These are phyloP conservation scores for Coprinopsis cinerea DNA, from an alignment of 768 basidiomycete genomes.

Conservation along the genomic window DNA sequence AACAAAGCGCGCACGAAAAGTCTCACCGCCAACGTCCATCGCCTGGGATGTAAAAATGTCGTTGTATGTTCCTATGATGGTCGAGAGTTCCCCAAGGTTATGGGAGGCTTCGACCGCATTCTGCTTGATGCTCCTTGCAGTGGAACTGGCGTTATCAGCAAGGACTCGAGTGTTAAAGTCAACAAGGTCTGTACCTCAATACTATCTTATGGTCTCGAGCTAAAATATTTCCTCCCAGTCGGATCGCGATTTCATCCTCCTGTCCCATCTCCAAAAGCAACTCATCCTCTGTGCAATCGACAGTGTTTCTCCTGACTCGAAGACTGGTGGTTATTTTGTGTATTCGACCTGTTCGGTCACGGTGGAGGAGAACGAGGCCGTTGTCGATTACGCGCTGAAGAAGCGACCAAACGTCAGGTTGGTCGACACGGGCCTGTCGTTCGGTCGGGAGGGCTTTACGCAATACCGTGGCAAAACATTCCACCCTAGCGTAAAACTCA, in stretches of 20 bases:
- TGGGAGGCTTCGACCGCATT: slow-evolving; percentile 98
- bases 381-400: slow-evolving; percentile 93
- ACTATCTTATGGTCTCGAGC: slow-evolving; percentile 8
- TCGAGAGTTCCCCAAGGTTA: slow-evolving; percentile 95
- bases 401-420: slow-evolving; percentile 92
- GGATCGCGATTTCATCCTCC: slow-evolving; percentile 89
- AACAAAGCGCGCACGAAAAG: slow-evolving; percentile 95
- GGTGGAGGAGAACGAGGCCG: slow-evolving; percentile 97
- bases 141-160: slow-evolving; percentile 97
- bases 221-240: slow-evolving; percentile 43
- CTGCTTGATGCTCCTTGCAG: slow-evolving; percentile 96
- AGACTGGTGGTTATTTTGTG: slow-evolving; percentile 89
- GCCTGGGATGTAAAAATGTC: slow-evolving; percentile 97
- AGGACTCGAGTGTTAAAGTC: slow-evolving; percentile 94
- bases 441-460: slow-evolving; percentile 89
- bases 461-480: slow-evolving; percentile 90
- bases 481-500: slow-evolving; percentile 69
- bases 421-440: slow-evolving; percentile 88
- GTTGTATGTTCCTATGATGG: slow-evolving; percentile 97
- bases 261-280: slow-evolving; percentile 98
- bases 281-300: slow-evolving; percentile 97
- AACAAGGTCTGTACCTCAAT: slow-evolving; percentile 69
- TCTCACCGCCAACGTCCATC: slow-evolving; percentile 93
- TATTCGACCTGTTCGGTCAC: slow-evolving; percentile 99
- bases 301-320: slow-evolving; percentile 83